Evolutionary conservation across 2,329 filamentous ascomycete genomes (phyloP).

Genomic region (Alternaria solani): DNA sequence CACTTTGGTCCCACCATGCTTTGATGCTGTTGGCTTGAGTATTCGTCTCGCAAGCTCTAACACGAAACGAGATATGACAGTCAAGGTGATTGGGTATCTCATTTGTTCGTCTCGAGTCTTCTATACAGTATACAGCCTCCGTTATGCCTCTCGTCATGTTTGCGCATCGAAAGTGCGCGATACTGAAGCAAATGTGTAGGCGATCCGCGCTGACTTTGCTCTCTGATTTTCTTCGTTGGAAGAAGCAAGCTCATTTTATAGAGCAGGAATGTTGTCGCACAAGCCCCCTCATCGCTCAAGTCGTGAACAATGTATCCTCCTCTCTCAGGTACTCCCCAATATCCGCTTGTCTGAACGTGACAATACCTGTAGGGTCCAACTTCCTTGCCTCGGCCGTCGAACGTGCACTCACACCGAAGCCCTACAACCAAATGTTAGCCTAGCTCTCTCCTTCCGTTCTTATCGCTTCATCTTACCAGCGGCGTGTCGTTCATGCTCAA

Average conservation of each 20-base stretch:
- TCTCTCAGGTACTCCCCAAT: slow-evolving; percentile 94
- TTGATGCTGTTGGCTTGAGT: not conserved
- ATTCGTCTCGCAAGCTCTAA: not conserved
- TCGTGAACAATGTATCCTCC: slow-evolving; percentile 70
- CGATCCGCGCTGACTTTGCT: slow-evolving; percentile 1
- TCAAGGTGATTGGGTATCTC: slow-evolving; percentile 13
- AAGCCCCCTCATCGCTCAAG: slow-evolving; percentile 39
- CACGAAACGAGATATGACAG: not conserved
- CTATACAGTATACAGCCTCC: not conserved
- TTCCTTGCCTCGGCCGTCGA: slow-evolving; percentile 83
- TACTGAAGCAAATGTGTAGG: not conserved
- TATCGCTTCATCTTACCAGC: slow-evolving; percentile 55
- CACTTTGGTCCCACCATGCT: not conserved
- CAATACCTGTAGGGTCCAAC: slow-evolving; percentile 88
- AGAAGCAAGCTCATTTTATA: slow-evolving; percentile 1
- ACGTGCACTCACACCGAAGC: slow-evolving; percentile 91
- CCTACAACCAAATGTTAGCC: slow-evolving; percentile 61
- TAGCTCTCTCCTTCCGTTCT: not conserved
- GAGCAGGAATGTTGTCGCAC: not conserved
- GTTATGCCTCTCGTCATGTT: not conserved
- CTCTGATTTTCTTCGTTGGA: not conserved
- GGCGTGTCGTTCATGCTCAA: slow-evolving; percentile 92
- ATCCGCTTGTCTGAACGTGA: slow-evolving; percentile 91
- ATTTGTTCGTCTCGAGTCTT: slow-evolving; percentile 10
- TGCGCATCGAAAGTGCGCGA: not conserved